Base-by-base conservation (phyloP, 805 yeast genomes). In the Pichia kluyveri region DNA sequence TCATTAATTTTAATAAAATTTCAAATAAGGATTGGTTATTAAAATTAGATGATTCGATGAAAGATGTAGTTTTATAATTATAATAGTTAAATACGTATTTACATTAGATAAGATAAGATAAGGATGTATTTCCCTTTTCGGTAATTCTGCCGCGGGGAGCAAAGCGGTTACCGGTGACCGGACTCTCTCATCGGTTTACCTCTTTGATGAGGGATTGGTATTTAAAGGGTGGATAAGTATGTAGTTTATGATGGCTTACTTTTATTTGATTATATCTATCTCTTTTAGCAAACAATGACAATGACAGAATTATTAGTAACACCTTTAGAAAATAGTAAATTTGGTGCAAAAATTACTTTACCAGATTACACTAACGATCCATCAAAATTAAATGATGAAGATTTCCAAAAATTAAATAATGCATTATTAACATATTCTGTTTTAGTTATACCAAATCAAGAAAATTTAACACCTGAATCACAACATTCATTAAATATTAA, bases 351-450 rank as follows among this genome's bases (percentile, higher is more conserved):
- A 14, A 69, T 88, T 42, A 66, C 63, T 8, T 66, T 87, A 40
- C 96, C 96, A 36, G 61, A 62, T 4, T 83, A 83, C 54, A 75
- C 84, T 51, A 80, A 77, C 47, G 95, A 87, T 65, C 96, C 96
- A 15, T 72, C 86, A 5, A 61, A 73, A 47, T 72, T 88, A 51
- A 72, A 69, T 52, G 86, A 82, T 4, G 76, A 66, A 7, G 93
- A 87, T 57, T 86, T 86, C 66, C 66, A 72, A 46, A 55, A 60
- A 9, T 71, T 87, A 51, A 77, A 75, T 55, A 74, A 76, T 32
- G 91, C 90, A 0, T 73, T 87, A 6, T 80, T 80, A 56, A 73
- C 72, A 9, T 67, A 88, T 60, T 75, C 86, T 45, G 95, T 88
- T 9, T 69, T 86, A 17, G 83, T 87, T 17, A 76, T 88, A 47